Evolutionary conservation across 1,284 basidiomycete genomes (phyloP), one percentile per base, ranked within the genome.

Genomic region (Rugosomyces carneus): DNA sequence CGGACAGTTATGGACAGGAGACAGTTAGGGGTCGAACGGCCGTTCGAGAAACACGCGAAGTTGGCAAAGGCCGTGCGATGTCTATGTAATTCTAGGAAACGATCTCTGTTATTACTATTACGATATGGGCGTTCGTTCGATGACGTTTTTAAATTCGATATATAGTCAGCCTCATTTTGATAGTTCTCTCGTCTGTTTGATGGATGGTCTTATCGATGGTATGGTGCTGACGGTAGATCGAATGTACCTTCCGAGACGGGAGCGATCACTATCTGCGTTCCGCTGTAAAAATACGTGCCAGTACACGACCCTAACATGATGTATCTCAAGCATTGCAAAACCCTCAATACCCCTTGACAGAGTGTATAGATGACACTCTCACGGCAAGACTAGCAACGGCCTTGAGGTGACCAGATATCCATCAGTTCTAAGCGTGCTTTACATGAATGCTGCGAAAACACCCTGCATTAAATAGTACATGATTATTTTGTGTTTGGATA

Each of bases 1-100:
- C 74, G 24, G 68, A 78, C 52, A 71, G 67, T 31, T 72, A 71
- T 59, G 73, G 71, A 23, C 67, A 66, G 48, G 67, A 69, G 45
- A 65, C 70, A 44, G 69, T 75, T 51, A 72, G 81, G 60, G 83
- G 84, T 53, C 80, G 82, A 45, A 72, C 78, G 47, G 69, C 69
- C 47, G 66, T 80, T 60, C 78, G 80, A 57, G 73, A 72, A 58
- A 69, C 70, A 61, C 75, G 70, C 60, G 75, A 76, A 47, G 63
- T 73, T 63, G 78, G 79, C 52, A 77, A 72, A 65, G 81, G 83
- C 50, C 79, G 86, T 49, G 84, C 86, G 44, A 86, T 89, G 58
- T 89, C 86, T 52, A 76, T 89, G 76, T 88, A 73, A 44, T 40
- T 16, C 10, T 31, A 41, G 21, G 26, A 42, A 34, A 73, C 57